These are phyloP conservation scores for Ogataea paraovalis DNA, from an alignment of 805 yeast species.

Conservation along the genomic window DNA sequence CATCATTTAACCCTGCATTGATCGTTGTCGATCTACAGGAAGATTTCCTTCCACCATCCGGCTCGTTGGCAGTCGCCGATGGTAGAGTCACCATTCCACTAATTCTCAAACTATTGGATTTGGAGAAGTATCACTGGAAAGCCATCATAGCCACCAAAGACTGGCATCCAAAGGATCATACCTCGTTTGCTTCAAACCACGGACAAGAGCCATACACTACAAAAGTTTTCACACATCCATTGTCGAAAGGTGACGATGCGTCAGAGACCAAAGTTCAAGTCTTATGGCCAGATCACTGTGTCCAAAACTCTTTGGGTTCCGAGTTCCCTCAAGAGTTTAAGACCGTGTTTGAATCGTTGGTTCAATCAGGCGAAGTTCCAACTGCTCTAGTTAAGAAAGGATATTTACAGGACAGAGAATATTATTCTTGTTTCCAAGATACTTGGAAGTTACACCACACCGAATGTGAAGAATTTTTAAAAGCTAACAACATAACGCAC, in stretches of 20 bases:
- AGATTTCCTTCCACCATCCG: conserved; percentile 78
- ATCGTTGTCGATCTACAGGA: conserved; percentile 79
- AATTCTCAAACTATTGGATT: conserved; percentile 44
- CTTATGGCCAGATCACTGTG: conserved; percentile 92
- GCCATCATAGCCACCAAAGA: conserved; percentile 73
- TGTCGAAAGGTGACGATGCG: conserved; percentile 28
- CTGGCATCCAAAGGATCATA: conserved; percentile 81
- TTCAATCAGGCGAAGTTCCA: conserved; percentile 33
- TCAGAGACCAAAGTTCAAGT: conserved; percentile 37
- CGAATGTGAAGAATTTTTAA: conserved; percentile 50
- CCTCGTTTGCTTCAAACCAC: conserved; percentile 78
- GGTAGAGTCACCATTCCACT: conserved; percentile 58
- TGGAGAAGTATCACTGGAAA: conserved; percentile 48
- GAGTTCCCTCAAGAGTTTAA: conserved; percentile 51
- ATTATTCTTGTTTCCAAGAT: conserved; percentile 84
- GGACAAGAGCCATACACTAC: conserved; percentile 45
- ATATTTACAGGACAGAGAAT: conserved; percentile 65
- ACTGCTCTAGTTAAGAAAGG: conserved; percentile 63
- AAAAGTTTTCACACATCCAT: conserved; percentile 49
- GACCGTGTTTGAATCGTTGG: conserved; percentile 24
- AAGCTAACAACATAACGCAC: conserved; percentile 43
- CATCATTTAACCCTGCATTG: conserved; percentile 44
- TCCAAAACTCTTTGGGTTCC: conserved; percentile 67
- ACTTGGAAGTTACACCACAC: conserved; percentile 72
- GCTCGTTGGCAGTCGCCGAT: conserved; percentile 66